Evolutionary conservation across 2,329 filamentous ascomycete genomes (phyloP), one percentile per base, ranked within the genome.

Genomic region (Bertia moriformis): DNA sequence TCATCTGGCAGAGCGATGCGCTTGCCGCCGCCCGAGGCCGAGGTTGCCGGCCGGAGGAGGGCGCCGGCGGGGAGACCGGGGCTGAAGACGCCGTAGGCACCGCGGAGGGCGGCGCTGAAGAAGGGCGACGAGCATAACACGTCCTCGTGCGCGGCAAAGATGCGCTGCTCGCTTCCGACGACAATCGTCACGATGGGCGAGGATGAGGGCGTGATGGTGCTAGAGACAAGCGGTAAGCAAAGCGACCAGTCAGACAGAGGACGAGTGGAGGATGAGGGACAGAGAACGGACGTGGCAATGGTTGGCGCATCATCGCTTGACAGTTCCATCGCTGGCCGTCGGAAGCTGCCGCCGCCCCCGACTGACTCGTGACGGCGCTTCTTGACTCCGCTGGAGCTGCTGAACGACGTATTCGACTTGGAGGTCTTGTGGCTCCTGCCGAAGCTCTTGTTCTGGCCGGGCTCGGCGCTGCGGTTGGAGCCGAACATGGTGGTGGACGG

Each of bases 61-160:
- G 22, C 22, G 22, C 22, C 22, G 22, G 22, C 22, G 22, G 22
- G 7, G n/a, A n/a, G n/a, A n/a, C n/a, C n/a, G 22, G 22, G 22
- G 22, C 22, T 27, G n/a, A n/a, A n/a, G n/a, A n/a, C n/a, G 22
- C 22, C 22, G 7, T 10, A 10, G 22, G 22, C 22, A 45, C 67
- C 68, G 41, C 70, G 68, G 46, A 78, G 72, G 33, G 70, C 67
- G 38, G 72, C 62, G 43, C 75, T 67, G 61, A 95, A 93, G 69
- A 80, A 93, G 4, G 85, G 77, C 10, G 85, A 91, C 40, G 71
- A 65, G 54, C 69, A 73, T 43, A 95, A 76, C 44, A 93, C 73
- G 48, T 91, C 82, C 64, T 93, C 84, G 57, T 94, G 88, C 4
- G 86, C 86, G 27, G 88, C 88, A 53, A 95, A 95, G 48, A 94